Percentiles rank a stretch among this genome's conserved stretches.
These are phyloP conservation scores for Plasmodium reichenowi DNA, from an alignment of 169 alveolate genomes.

Conservation along the genomic window DNA sequence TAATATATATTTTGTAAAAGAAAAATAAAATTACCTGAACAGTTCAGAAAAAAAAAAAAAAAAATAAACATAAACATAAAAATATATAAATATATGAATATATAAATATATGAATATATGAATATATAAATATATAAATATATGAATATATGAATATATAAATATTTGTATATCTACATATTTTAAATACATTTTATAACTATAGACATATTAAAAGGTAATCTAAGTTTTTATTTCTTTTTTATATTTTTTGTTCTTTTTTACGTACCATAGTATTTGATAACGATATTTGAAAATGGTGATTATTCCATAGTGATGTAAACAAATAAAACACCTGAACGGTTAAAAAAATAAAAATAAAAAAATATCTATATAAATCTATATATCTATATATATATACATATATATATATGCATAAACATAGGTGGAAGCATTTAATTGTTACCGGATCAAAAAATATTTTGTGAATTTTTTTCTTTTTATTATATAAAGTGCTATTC, in stretches of 20 bases:
- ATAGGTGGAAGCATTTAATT: neutral
- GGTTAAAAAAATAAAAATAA: neutral
- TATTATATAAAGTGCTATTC: constrained; percentile 27
- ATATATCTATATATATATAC: neutral
- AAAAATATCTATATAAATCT: neutral
- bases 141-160: neutral
- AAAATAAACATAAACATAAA: no score
- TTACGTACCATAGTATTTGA: constrained; percentile 64
- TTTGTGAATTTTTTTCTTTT: constrained; percentile 68
- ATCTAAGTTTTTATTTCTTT: neutral
- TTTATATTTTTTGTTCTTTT: constrained; percentile 30
- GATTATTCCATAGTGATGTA: constrained; percentile 63
- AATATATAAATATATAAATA: neutral
- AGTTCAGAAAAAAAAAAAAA: constrained; percentile 32
- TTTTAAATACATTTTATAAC: no score
- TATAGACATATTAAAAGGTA: no score
- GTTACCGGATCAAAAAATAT: constrained; percentile 64
- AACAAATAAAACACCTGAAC: constrained; percentile 47
- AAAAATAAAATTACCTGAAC: constrained; percentile 66
- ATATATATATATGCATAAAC: neutral
- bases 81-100: no score
- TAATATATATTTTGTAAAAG: constrained; percentile 66
- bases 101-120: neutral
- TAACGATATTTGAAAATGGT: constrained; percentile 48
- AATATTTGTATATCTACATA: constrained; percentile 2